Evolutionary conservation across 768 basidiomycete genomes (phyloP), one percentile per base, ranked within the genome.

Genomic region (Harrya chromipes): DNA sequence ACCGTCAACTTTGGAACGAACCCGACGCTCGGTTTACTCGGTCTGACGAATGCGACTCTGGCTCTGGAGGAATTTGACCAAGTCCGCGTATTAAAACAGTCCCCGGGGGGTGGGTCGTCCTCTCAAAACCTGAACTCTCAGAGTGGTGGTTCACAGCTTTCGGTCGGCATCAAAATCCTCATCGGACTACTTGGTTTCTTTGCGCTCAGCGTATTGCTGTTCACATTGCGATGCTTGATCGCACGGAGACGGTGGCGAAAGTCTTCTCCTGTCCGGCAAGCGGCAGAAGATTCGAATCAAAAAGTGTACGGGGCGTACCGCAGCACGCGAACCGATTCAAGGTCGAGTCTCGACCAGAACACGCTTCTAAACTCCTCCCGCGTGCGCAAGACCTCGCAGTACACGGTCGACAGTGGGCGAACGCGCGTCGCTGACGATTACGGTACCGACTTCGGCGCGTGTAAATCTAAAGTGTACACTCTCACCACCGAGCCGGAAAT

Each of bases 51-150:
- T 55, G 72, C 80, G 0, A 74, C 78, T 0, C 63, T 61, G 4
- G 89, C 90, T 0, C 58, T 90, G 50, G 66, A 75, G 2, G 85
- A 90, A 54, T 92, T 90, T 68, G 62, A 81, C 39, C 77, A 73
- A 4, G 85, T 89, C 5, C 81, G 90, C 4, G 79, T 90, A 13
- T 68, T 84, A 27, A 77, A 83, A 41, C 74, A 81, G 50, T 81
- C 87, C 0, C 67, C 88, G n/a, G 61, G 60, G 40, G 40, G 54
- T 54, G 10, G 49, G 43, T 16, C 54, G 50, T 19, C 46, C 40
- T 47, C 49, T 40, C 46, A 55, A 45, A 46, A 41, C 19, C 20
- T 48, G 3, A 16, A 40, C 27, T 20, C 59, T 4, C 47, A 53
- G n/a, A 17, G 43, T 6, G 61, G 53, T 4, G 70, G 69, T 19